Evolutionary conservation across 495 filamentous ascomycete genomes (phyloP), one percentile per base, ranked within the genome.

Genomic region (Talaromyces ruber): DNA sequence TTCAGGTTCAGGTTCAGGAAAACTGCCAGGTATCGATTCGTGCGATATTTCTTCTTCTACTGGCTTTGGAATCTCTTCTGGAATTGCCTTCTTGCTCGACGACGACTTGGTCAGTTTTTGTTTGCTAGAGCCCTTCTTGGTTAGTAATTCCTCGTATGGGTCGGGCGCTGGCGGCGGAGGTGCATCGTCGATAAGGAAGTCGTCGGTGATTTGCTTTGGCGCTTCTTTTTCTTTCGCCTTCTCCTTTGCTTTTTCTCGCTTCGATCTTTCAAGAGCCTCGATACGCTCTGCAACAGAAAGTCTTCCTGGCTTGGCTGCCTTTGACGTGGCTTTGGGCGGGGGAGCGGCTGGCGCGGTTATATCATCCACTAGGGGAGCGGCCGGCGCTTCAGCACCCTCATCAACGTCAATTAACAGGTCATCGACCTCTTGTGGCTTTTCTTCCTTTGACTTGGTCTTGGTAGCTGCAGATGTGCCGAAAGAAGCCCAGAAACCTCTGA

Each of bases 231-330:
- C 66, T 8, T 60, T 56, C 39, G 65, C 67, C 56, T 77, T 70
- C 50, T 73, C 71, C 58, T 74, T 74, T 9, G 68, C 62, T 61
- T 74, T 75, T 22, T 81, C 75, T 64, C 73, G 74, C 60, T 72
- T 79, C 37, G 67, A 65, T 60, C 73, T 71, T 62, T 82, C 76
- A 39, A 84, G 69, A 25, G 71, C 72, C 64, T 76, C 79, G 65
- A 82, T 75, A 58, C 74, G 74, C 56, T 82, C 79, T 21, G 74
- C 73, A 21, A 82, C 72, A 8, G 79, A 80, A 16, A 74, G 70
- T 61, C 76, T 77, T 32, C 64, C 70, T 62, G 71, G 59, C 70
- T 80, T 82, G 28, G 71, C 62, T 67, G 72, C 52, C 70, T 80
- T 82, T 60, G 74, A 72, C 56, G 72, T 58, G 57, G 63, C 70